A percentile compares a stretch with the other conserved stretches of the same genome.
Evolutionary conservation across 371 early-diverging fungal genomes (phyloP).

Genomic region (Phascolomyces articulosus): DNA sequence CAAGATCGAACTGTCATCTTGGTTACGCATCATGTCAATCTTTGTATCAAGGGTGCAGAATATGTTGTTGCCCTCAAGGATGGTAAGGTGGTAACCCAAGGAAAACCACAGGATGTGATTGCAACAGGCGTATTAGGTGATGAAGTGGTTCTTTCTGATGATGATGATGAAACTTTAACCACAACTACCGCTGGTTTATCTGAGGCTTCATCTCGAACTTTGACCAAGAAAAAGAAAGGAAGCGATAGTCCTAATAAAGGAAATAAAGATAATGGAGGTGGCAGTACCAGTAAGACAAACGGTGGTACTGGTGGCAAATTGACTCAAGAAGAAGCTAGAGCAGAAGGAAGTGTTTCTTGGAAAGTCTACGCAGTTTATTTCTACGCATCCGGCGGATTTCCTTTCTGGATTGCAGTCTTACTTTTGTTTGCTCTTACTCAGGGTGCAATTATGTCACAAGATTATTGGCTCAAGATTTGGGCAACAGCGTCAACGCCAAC

Average conservation of each 20-base stretch:
- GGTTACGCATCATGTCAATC: slow-evolving; percentile 84
- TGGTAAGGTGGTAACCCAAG: slow-evolving; percentile 67
- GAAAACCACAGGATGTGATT: slow-evolving; percentile 51
- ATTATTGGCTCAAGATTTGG: slow-evolving; percentile 69
- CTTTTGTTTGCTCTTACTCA: slow-evolving; percentile 58
- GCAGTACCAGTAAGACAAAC: neutral
- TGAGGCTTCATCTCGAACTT: slow-evolving; percentile 30
- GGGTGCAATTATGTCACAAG: slow-evolving; percentile 51
- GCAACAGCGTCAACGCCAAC: slow-evolving; percentile 32
- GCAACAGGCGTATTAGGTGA: slow-evolving; percentile 53
- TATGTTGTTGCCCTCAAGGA: slow-evolving; percentile 74
- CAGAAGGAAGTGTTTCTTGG: slow-evolving; percentile 65
- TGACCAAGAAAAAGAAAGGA: neutral
- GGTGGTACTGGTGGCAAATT: slow-evolving; percentile 51
- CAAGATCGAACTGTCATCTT: slow-evolving; percentile 78
- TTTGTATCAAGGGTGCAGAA: slow-evolving; percentile 71
- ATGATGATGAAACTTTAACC: slow-evolving; percentile 14
- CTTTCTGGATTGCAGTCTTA: slow-evolving; percentile 53
- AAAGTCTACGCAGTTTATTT: slow-evolving; percentile 67
- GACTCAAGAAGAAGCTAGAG: slow-evolving; percentile 68
- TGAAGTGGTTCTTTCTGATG: slow-evolving; percentile 27
- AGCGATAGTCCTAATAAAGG: too few relatives aligned
- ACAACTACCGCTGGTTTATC: slow-evolving; percentile 31
- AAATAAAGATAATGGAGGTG: too few relatives aligned
- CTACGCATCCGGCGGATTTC: slow-evolving; percentile 64